phyloP scores from a whole-genome alignment of 176 grass and related monocot species.

The Coix lacrymajobi region DNA sequence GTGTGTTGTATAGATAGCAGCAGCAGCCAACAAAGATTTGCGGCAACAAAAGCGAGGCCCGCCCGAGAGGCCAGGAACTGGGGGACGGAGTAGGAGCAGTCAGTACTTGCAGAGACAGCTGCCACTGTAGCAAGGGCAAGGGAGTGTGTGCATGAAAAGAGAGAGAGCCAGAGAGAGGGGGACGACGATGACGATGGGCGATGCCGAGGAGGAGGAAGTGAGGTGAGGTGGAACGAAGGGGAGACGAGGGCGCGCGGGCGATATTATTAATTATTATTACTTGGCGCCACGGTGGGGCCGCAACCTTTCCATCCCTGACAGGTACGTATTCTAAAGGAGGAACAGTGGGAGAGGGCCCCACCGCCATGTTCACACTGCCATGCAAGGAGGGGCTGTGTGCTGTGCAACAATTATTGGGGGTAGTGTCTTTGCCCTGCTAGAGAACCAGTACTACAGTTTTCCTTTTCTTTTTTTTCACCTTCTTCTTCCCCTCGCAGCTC shows the following conservation, averaged over 20 bases:
- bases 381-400: not conserved
- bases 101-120: constrained; percentile 23
- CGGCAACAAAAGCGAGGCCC: constrained; percentile 19
- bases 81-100: not conserved
- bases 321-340: constrained; percentile 13
- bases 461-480: not conserved
- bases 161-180: not conserved
- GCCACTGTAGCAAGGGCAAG: constrained; percentile 18
- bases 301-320: constrained; percentile 54
- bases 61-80: constrained; percentile 21
- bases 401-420: constrained; percentile 53
- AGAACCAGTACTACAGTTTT: too few species aligned
- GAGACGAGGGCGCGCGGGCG: not conserved
- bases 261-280: not conserved
- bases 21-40: constrained; percentile 26
- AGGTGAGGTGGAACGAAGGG: not conserved
- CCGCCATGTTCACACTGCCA: constrained; percentile 35
- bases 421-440: not conserved
- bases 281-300: constrained; percentile 9
- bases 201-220: not conserved
- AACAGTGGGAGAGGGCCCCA: not conserved
- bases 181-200: too few species aligned
- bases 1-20: not conserved
- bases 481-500: too few species aligned
- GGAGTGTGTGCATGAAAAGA: not conserved